A percentile compares a stretch with the other conserved stretches of the same genome.
These are phyloP conservation scores for Chrysochromulina tobinii DNA, from an alignment of 78 protist genomes.

Conservation along the genomic window DNA sequence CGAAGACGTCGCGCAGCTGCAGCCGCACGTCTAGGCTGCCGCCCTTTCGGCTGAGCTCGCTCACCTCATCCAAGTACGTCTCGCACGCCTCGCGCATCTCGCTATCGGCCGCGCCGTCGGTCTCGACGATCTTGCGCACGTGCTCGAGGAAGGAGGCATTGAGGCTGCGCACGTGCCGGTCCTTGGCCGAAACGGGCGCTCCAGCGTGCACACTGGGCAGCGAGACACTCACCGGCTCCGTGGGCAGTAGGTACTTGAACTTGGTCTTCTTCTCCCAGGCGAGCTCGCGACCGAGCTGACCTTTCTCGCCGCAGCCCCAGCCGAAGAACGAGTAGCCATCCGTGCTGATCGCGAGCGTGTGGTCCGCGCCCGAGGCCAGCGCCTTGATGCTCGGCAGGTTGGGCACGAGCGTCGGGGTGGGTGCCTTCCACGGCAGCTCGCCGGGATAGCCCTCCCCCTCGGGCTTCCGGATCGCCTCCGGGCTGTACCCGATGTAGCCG, in stretches of 20 bases:
- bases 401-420: not conserved
- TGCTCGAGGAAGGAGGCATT: not conserved
- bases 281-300: conserved; percentile 26
- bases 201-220: not conserved
- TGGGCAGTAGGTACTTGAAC: not conserved
- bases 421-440: not conserved
- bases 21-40: not conserved
- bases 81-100: not conserved
- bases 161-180: not conserved
- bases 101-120: not conserved
- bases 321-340: not conserved
- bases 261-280: not conserved
- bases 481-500: conserved; percentile 35
- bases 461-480: not conserved
- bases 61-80: no score
- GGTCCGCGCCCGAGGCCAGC: conserved; percentile 22
- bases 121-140: not conserved
- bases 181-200: no score
- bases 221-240: not conserved
- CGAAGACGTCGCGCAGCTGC: not conserved
- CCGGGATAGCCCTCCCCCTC: not conserved
- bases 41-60: no score
- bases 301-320: conserved; percentile 43
- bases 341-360: not conserved
- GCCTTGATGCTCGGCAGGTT: not conserved